Conservation (phyloP, 768 basidiomycete species). For the Phylloporus sp. region DNA sequence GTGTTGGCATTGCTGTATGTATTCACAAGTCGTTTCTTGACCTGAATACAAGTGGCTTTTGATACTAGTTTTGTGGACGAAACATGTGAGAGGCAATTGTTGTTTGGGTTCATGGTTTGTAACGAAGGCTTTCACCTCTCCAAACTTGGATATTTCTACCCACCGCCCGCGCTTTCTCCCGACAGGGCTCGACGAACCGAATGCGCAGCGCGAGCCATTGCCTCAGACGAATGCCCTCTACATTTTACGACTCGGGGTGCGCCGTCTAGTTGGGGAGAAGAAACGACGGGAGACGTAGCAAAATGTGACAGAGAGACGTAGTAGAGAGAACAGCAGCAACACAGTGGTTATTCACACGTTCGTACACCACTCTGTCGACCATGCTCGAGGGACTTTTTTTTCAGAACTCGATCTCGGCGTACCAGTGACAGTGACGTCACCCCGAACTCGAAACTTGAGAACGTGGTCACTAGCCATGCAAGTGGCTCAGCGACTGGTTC, state of each 20-base stretch:
- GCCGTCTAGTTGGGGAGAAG: not conserved
- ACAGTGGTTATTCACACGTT: too few relatives aligned
- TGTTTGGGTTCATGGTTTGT: constrained; percentile 35
- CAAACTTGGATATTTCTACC: constrained; percentile 65
- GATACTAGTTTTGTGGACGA: not conserved
- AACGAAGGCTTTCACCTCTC: constrained; percentile 56
- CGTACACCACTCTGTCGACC: too few relatives aligned
- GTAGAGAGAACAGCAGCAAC: too few relatives aligned
- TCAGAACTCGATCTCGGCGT: too few relatives aligned
- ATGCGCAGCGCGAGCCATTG: constrained; percentile 71
- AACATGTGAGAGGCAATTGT: too few relatives aligned
- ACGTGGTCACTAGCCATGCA: too few relatives aligned
- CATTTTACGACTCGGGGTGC: constrained; percentile 49
- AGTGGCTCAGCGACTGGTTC: too few relatives aligned
- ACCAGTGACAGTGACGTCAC: too few relatives aligned
- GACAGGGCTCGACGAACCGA: constrained; percentile 48
- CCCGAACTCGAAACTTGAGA: too few relatives aligned
- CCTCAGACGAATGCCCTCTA: constrained; percentile 64
- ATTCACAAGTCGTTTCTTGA: constrained; percentile 16
- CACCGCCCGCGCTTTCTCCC: constrained; percentile 29
- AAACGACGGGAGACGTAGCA: not conserved
- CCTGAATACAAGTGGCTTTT: constrained; percentile 20
- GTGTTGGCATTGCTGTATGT: constrained; percentile 17
- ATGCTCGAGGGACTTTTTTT: too few relatives aligned
- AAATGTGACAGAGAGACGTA: too few relatives aligned